Conservation (phyloP, 2,329 filamentous ascomycete species). For the Daldinia sp. region DNA sequence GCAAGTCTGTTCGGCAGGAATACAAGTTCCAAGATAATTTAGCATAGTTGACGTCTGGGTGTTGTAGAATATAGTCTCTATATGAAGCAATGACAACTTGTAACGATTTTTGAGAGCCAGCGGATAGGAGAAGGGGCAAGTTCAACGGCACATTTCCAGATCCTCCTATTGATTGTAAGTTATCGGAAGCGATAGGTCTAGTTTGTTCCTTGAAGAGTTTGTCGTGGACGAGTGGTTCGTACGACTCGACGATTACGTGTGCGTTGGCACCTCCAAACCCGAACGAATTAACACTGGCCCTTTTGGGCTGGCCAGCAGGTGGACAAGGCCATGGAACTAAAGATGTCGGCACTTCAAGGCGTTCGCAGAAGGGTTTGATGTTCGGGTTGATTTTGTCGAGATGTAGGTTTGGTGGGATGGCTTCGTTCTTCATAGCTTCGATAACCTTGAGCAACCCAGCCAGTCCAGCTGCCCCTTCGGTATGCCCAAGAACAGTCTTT, state of each 20-base stretch:
- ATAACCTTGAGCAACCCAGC: constrained; percentile 58
- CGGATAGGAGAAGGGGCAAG: constrained; percentile 51
- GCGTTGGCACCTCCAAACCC: constrained; percentile 57
- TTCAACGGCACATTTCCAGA: constrained; percentile 12
- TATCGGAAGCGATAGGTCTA: not conserved
- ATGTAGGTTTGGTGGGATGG: constrained; percentile 55
- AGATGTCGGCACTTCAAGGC: constrained; percentile 48
- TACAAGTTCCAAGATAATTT: constrained; percentile 49
- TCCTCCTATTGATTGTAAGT: not conserved
- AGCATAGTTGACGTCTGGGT: constrained; percentile 14
- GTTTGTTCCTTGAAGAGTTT: constrained; percentile 2
- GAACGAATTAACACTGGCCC: constrained; percentile 56
- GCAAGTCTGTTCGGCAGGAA: constrained; percentile 44
- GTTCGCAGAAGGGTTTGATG: constrained; percentile 49
- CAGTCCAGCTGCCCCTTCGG: constrained; percentile 59
- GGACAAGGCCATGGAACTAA: constrained; percentile 48
- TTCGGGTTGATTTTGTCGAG: constrained; percentile 52
- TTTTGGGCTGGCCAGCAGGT: constrained; percentile 48
- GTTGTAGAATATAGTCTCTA: constrained; percentile 42
- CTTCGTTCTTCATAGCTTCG: constrained; percentile 51
- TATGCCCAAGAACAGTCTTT: constrained; percentile 59
- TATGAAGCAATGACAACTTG: constrained; percentile 41
- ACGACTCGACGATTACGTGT: constrained; percentile 54
- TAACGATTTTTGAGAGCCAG: constrained; percentile 49
- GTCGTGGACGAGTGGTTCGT: constrained; percentile 47